A percentile compares a stretch with the other conserved stretches of the same genome.
Conservation (phyloP, 306 rosid genomes). For the Prunus salicina region DNA sequence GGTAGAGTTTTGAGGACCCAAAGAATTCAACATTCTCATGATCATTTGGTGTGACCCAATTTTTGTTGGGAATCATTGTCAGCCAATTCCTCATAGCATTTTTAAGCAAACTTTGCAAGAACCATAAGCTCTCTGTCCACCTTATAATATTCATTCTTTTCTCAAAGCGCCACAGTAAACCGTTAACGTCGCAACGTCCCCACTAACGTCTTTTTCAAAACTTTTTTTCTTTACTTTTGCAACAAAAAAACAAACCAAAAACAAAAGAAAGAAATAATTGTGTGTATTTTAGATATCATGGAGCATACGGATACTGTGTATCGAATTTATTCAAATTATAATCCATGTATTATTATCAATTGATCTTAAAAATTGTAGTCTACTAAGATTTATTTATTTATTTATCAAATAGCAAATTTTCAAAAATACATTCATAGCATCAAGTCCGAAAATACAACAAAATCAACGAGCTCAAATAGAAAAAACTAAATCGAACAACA, state of each 20-base stretch:
- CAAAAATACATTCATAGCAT: too few species aligned
- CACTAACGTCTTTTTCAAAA: slow-evolving; percentile 4
- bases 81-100: neutral
- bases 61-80: slow-evolving; percentile 1
- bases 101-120: neutral
- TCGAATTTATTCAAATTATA: too few species aligned
- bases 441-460: too few species aligned
- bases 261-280: neutral
- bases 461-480: too few species aligned
- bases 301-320: too few species aligned
- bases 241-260: neutral
- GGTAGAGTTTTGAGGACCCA: neutral
- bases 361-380: too few species aligned
- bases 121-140: neutral
- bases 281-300: neutral
- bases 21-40: neutral
- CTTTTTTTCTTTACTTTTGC: neutral
- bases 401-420: too few species aligned
- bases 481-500: too few species aligned
- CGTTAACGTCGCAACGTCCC: slow-evolving; percentile 28
- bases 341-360: too few species aligned
- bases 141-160: slow-evolving; percentile 21
- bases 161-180: slow-evolving; percentile 30
- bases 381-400: too few species aligned
- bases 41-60: neutral